Conservation (phyloP, 768 basidiomycete species). For the Mycena metata region DNA sequence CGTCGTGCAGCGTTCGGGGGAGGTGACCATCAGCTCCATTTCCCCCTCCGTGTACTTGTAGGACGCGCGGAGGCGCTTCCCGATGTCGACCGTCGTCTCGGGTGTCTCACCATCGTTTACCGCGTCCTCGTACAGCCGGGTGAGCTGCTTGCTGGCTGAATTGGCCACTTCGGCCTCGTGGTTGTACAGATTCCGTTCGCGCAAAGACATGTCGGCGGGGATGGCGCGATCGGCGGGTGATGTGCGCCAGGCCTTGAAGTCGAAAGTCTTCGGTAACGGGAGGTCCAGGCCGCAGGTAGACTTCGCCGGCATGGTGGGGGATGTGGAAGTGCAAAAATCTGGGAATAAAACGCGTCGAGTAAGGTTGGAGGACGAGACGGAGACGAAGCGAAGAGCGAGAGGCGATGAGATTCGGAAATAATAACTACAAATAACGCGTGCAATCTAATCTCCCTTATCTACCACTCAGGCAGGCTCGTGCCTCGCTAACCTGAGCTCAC, state of each 20-base stretch:
- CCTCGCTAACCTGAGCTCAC: background rate
- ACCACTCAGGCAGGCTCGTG: background rate
- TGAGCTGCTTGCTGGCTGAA: background rate
- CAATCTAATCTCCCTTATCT: slow-evolving; percentile 7
- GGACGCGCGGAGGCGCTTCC: background rate
- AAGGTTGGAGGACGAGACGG: background rate
- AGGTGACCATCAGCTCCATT: background rate
- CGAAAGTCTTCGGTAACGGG: too few species aligned
- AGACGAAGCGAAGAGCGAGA: background rate
- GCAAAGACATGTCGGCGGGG: too few species aligned
- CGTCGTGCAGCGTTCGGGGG: background rate
- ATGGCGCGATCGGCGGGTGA: too few species aligned
- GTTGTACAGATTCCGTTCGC: too few species aligned
- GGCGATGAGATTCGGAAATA: background rate
- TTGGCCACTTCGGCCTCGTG: too few species aligned
- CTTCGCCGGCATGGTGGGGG: too few species aligned
- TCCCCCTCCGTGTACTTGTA: background rate
- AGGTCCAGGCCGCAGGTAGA: too few species aligned
- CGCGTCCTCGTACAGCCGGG: too few species aligned
- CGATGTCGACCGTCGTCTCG: background rate
- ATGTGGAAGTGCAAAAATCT: too few species aligned
- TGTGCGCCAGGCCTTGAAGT: too few species aligned
- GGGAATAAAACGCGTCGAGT: background rate
- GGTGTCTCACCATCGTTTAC: background rate
- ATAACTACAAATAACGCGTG: background rate